Evolutionary conservation across 495 filamentous ascomycete species (phyloP), one percentile per base, ranked within the genome.

Genomic region (Eremomyces bilateralis): DNA sequence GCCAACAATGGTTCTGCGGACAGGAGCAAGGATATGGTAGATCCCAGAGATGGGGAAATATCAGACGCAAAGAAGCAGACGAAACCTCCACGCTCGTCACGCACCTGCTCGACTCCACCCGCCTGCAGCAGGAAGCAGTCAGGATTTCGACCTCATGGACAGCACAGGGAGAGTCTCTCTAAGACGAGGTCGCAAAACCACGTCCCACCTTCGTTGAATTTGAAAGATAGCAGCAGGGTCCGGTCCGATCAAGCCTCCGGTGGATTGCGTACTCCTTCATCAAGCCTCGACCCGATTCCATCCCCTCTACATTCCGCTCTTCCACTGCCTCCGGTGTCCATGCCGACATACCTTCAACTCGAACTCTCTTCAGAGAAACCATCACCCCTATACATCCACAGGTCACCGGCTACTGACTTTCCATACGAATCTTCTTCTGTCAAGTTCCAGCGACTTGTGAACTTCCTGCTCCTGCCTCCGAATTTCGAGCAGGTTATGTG

Each of bases 341-440:
- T 94, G 33, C 80, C 80, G 3, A 88, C 81, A 2, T 77, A 88
- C 45, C 61, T 94, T 10, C 80, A 92, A 45, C 68, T 94, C 8
- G 83, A 94, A 47, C 61, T 94, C 17, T 74, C 83, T 1, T 78
- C 76, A 1, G 67, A 78, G 29, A 63, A 71, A 19, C 83, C 83
- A 2, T 88, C 80, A 30, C 80, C 82, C 1, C 54, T 91, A 35
- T 94, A 91, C 45, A 90, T 94, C 31, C 72, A 90, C 48, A 72
- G 76, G 38, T 70, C 79, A 1, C 48, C 57, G 8, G 63, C 72
- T 17, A 65, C 60, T 31, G 82, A 94, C 37, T 69, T 81, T 31
- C 80, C 81, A 0, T 94, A 93, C 53, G 88, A 99, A 55, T 93
- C 88, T 15, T 82, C 80, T n/a, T 73, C 74, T n/a, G 65, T 93